Base-by-base conservation (phyloP, 1,139 yeast genomes). In the Blastobotrys illinoisensis region DNA sequence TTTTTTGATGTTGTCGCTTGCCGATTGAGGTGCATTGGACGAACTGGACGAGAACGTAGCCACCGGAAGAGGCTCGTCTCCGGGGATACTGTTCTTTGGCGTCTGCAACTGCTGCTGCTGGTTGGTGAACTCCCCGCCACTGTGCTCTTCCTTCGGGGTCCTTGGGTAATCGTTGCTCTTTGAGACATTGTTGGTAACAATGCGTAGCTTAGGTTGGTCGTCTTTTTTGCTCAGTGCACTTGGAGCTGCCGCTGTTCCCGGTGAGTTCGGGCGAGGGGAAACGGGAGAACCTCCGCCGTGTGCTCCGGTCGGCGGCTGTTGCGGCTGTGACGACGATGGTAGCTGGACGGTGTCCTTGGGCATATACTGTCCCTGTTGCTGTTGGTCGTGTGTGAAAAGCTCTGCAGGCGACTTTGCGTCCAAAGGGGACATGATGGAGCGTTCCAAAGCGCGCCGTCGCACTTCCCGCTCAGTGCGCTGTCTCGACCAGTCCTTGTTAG, bases 381-480 rank as follows among this genome's bases (percentile, higher is more conserved):
- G 36, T 48, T n/a, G 32, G 5, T 20, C 24, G 7, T 36, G 46
- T 9, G n/a, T 43, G 19, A 16, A 36, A 2, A 21, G 46, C 18
- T 49, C 36, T 13, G 46, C 24, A n/a, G 55, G 46, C 16, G 51
- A 52, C 13, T 44, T 45, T 18, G 51, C 26, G 46, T 53, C 60
- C 6, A 58, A 46, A 6, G 64, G 56, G 14, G 59, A 54, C 43
- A 51, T 48, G 18, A 62, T 59, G 5, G 68, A 59, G 44, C 67
- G 56, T 55, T 71, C 75, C 40, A 75, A 61, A 16, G 70, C 69
- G 9, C 76, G 62, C 2, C 78, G 63, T 20, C 63, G 61, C 20
- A 69, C 72, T 53, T 74, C 75, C 6, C 76, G 65, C 47, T 73
- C 78, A 1, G 74, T 64, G n/a, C 78, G 69, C 48, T 71, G 71